Conservation (phyloP, 2,329 filamentous ascomycete species). For the Corynespora cassiicola region DNA sequence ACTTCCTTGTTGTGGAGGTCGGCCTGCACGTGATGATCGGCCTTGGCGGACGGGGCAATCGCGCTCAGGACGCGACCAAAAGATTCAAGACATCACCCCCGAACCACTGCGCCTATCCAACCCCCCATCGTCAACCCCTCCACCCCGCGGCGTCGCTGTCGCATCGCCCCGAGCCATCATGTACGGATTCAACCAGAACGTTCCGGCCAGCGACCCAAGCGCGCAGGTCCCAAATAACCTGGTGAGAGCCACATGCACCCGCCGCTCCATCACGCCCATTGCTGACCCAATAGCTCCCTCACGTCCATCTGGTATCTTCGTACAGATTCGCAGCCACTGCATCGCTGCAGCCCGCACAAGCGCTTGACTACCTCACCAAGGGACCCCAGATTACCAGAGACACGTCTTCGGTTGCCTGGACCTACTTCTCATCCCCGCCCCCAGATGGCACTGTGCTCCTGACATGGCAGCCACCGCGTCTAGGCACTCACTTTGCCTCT, state of each 20-base stretch:
- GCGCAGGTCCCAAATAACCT: slow-evolving; percentile 41
- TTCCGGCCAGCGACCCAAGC: slow-evolving; percentile 41
- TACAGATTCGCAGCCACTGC: slow-evolving; percentile 79
- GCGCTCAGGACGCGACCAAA: slow-evolving; percentile 22
- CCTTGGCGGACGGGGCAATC: slow-evolving; percentile 1
- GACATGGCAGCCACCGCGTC: slow-evolving; percentile 80
- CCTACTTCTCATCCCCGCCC: slow-evolving; percentile 79
- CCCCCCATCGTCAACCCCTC: slow-evolving; percentile 14
- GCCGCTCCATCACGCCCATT: slow-evolving; percentile 7
- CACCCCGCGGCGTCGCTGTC: slow-evolving; percentile 31
- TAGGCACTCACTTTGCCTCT: slow-evolving; percentile 78
- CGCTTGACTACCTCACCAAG: slow-evolving; percentile 81
- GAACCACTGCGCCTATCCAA: slow-evolving; percentile 25
- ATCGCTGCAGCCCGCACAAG: slow-evolving; percentile 74
- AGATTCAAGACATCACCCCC: slow-evolving; percentile 23
- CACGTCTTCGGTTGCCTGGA: slow-evolving; percentile 89
- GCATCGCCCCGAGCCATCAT: slow-evolving; percentile 29
- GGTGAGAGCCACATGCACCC: slow-evolving; percentile 27
- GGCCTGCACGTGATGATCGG: too few relatives aligned
- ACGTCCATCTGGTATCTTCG: slow-evolving; percentile 88
- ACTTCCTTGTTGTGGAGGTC: too few relatives aligned
- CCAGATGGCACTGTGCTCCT: slow-evolving; percentile 81
- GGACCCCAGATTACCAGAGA: slow-evolving; percentile 87
- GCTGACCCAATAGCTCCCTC: slow-evolving; percentile 68
- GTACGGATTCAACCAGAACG: slow-evolving; percentile 43